Conservation (phyloP, 2,329 filamentous ascomycete species). For the Fusarium sp. region DNA sequence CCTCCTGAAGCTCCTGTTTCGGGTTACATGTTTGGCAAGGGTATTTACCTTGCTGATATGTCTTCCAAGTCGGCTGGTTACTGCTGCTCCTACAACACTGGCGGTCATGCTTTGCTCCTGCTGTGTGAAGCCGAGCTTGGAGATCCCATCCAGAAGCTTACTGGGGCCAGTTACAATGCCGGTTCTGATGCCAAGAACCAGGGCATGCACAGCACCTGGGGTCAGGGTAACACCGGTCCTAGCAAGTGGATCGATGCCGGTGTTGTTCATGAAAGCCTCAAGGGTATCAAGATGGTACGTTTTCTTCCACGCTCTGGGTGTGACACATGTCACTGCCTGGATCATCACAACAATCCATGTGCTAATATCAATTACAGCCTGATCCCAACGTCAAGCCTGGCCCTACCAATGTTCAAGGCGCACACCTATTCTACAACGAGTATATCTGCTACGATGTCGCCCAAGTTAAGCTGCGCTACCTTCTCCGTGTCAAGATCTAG, state of each 20-base stretch:
- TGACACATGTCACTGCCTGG: background rate
- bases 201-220: constrained; percentile 74
- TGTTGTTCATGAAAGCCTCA: constrained; percentile 69
- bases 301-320: background rate
- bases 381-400: constrained; percentile 58
- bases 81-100: constrained; percentile 69
- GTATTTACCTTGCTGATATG: constrained; percentile 88
- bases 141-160: constrained; percentile 73
- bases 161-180: constrained; percentile 66
- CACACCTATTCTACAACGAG: constrained; percentile 73
- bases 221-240: constrained; percentile 72
- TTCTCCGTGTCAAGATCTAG: constrained; percentile 69
- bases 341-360: background rate
- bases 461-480: constrained; percentile 75
- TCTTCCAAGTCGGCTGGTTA: constrained; percentile 84
- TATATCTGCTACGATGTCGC: constrained; percentile 76
- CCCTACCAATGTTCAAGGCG: constrained; percentile 55
- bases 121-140: constrained; percentile 85
- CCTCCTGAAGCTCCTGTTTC: constrained; percentile 81
- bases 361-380: constrained; percentile 51
- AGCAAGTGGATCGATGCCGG: constrained; percentile 78
- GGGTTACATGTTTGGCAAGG: constrained; percentile 91
- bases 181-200: constrained; percentile 67
- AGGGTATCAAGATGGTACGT: constrained; percentile 75
- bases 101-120: constrained; percentile 76